Evolutionary conservation across 163 green algal species (phyloP).

Genomic region (Scenedesmus sp.): DNA sequence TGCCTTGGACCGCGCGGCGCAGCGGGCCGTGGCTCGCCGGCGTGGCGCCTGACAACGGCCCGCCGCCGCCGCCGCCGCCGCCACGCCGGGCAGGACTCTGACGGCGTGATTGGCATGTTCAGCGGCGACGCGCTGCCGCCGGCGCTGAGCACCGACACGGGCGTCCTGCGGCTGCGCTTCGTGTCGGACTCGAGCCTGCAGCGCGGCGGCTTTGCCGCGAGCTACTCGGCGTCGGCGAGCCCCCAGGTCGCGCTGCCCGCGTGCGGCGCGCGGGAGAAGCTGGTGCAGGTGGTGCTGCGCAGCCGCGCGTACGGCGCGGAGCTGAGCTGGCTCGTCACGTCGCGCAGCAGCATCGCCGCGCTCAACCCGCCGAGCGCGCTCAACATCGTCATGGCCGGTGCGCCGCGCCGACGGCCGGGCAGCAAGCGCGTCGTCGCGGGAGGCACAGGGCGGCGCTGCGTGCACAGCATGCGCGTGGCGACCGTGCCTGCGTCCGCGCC

Average conservation of each 20-base stretch:
- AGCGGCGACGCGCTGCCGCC: constrained; percentile 18
- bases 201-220: constrained; percentile 18
- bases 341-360: not conserved
- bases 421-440: not conserved
- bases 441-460: too few species aligned
- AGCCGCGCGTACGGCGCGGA: constrained; percentile 29
- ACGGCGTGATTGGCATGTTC: constrained; percentile 46
- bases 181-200: constrained; percentile 18
- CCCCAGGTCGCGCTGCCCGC: constrained; percentile 20
- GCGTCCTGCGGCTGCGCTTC: constrained; percentile 35
- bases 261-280: constrained; percentile 6
- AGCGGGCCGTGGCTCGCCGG: too few species aligned
- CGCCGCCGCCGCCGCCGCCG: too few species aligned
- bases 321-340: constrained; percentile 32
- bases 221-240: not conserved
- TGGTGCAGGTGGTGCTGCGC: constrained; percentile 44
- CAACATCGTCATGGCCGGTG: constrained; percentile 28
- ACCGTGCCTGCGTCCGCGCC: too few species aligned
- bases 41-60: too few species aligned
- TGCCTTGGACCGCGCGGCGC: too few species aligned
- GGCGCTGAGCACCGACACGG: constrained; percentile 36
- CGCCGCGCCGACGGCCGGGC: not conserved
- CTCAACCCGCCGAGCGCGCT: not conserved
- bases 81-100: constrained; percentile 39
- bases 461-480: not conserved